These are phyloP conservation scores for Pseudodiploospora longispora DNA, from an alignment of 2,329 filamentous ascomycete species.

Conservation along the genomic window DNA sequence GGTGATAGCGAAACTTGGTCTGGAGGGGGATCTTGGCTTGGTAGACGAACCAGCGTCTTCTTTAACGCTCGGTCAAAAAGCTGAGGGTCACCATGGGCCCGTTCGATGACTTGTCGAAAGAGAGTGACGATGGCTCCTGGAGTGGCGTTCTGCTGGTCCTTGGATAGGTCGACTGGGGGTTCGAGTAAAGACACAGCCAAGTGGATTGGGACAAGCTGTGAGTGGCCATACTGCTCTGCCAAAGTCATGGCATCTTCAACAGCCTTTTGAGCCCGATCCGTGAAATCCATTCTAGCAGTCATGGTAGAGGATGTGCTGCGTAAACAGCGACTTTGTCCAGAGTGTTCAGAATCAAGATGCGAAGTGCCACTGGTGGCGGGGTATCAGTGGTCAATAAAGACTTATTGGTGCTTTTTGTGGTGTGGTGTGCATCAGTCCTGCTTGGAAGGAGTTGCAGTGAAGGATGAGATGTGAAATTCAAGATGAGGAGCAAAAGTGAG, in stretches of 20 bases:
- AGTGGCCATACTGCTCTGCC: conserved; percentile 83
- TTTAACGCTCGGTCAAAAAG: conserved; percentile 82
- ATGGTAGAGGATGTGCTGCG: conserved; percentile 35
- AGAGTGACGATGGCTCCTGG: conserved; percentile 61
- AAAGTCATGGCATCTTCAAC: conserved; percentile 81
- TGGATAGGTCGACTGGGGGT: conserved; percentile 65
- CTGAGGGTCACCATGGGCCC: conserved; percentile 87
- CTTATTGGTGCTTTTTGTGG: too few species aligned
- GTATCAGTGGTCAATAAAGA: too few species aligned
- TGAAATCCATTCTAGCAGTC: conserved; percentile 81
- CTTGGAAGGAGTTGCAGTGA: too few species aligned
- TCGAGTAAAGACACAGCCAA: conserved; percentile 77
- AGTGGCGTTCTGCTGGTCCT: conserved; percentile 72
- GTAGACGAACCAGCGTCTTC: conserved; percentile 81
- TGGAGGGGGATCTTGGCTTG: conserved; percentile 90
- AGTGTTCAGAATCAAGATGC: too few species aligned
- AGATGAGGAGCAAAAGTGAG: not conserved
- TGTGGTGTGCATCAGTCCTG: too few species aligned
- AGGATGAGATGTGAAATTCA: too few species aligned
- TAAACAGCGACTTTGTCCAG: too few species aligned
- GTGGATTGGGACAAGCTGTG: conserved; percentile 84
- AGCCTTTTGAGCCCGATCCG: conserved; percentile 84
- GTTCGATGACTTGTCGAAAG: conserved; percentile 89
- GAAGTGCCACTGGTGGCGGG: too few species aligned
- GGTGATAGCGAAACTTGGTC: conserved; percentile 80